Evolutionary conservation across 2,329 filamentous ascomycete species (phyloP), one percentile per base, ranked within the genome.

Genomic region (Cladosporium cucumerinum): DNA sequence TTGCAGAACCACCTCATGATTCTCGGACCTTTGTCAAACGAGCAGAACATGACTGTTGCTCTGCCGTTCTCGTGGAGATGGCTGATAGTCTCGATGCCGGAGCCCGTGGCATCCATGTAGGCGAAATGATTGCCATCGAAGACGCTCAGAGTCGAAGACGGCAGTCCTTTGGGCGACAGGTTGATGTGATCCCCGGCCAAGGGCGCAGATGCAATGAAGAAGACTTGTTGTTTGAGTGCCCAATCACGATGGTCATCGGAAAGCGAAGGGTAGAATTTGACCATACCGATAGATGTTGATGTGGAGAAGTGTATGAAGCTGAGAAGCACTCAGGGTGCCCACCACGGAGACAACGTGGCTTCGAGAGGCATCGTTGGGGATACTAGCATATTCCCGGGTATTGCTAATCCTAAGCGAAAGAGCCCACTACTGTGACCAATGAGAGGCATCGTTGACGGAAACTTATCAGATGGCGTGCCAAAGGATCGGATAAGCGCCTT

Each of bases 41-140:
- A 87, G 74, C 85, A 89, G 78, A 93, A 92, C 83, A 92, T 87
- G 72, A 93, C 78, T 6, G 89, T 92, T 21, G 90, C 83, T 18
- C 91, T 85, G 32, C 87, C 89, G 71, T 93, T 93, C 72, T 94
- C 90, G 73, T 91, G 88, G 12, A 91, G 77, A 72, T 93, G 90
- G 5, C 86, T 82, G 66, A 93, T 88, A 3, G 90, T 93, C 78
- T 94, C 91, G 72, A 84, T 87, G 26, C 90, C 90, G 34, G 87
- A 90, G 32, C 90, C 91, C 1, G 88, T 92, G 66, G 87, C 85
- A 73, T 93, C 90, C 63, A 92, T 81, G 73, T 93, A 93, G 28
- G 86, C 88, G 65, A 83, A 84, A n/a, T 80, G 79, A 66, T 83
- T 88, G 32, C 84, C 81, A 10, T 78, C 77, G 61, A 90, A 79